A percentile compares a stretch with the other conserved stretches of the same genome.
phyloP scores from a whole-genome alignment of 2,329 filamentous ascomycete species.

The Cryphonectria japonica region DNA sequence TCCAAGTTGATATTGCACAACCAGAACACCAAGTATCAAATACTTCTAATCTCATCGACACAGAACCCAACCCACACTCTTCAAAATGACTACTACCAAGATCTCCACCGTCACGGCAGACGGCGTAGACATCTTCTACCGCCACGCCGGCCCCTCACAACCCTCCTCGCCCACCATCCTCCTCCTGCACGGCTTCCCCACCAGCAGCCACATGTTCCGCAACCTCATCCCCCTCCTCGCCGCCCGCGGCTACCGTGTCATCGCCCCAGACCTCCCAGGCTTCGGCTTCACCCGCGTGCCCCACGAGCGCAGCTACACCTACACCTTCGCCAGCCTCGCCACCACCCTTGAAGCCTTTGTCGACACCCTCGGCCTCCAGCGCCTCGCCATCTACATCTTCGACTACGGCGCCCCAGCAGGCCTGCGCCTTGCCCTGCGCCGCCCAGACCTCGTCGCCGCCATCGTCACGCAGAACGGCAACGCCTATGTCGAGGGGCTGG shows the following conservation, averaged over 20 bases:
- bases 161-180: slow-evolving; percentile 42
- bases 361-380: slow-evolving; percentile 48
- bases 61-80: not conserved
- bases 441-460: slow-evolving; percentile 51
- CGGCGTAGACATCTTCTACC: slow-evolving; percentile 47
- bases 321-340: slow-evolving; percentile 59
- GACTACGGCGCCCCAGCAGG: slow-evolving; percentile 65
- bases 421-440: slow-evolving; percentile 55
- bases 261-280: slow-evolving; percentile 63
- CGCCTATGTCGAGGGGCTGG: slow-evolving; percentile 60
- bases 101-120: slow-evolving; percentile 36
- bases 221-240: slow-evolving; percentile 49
- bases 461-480: slow-evolving; percentile 66
- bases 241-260: slow-evolving; percentile 42
- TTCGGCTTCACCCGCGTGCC: slow-evolving; percentile 61
- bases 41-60: not conserved
- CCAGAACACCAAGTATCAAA: no score
- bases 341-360: slow-evolving; percentile 53
- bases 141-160: slow-evolving; percentile 37
- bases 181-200: slow-evolving; percentile 51
- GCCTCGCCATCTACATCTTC: slow-evolving; percentile 63
- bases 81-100: slow-evolving; percentile 23
- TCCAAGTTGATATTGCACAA: no score
- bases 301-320: slow-evolving; percentile 45
- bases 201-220: slow-evolving; percentile 49